phyloP scores from a whole-genome alignment of 2,329 filamentous ascomycete species.

The Knufia fluminis region DNA sequence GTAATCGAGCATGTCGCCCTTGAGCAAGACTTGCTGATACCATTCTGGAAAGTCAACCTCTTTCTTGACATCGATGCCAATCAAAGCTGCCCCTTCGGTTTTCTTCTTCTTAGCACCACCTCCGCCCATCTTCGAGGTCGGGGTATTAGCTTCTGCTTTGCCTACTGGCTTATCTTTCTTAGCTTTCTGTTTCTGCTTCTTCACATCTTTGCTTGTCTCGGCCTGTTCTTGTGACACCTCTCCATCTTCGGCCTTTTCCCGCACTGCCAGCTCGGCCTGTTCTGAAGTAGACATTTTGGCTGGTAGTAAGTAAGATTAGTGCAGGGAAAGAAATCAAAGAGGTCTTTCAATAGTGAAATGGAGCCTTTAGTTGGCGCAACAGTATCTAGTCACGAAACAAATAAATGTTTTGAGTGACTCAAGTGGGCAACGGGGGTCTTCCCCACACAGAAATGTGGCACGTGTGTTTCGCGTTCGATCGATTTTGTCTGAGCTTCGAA shows the following conservation, averaged over 20 bases:
- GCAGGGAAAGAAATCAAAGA: not conserved
- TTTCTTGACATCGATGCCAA: slow-evolving; percentile 81
- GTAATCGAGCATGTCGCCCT: slow-evolving; percentile 96
- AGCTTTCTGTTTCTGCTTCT: slow-evolving; percentile 40
- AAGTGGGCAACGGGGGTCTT: not conserved
- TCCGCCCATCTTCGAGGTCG: slow-evolving; percentile 29
- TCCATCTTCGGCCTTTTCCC: not conserved
- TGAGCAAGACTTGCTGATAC: slow-evolving; percentile 96
- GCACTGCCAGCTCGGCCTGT: slow-evolving; percentile 1
- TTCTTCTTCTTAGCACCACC: slow-evolving; percentile 37
- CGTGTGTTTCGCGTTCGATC: not conserved
- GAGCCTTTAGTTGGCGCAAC: not conserved
- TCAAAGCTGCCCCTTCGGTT: slow-evolving; percentile 56
- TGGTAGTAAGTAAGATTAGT: not conserved
- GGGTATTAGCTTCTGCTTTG: slow-evolving; percentile 38
- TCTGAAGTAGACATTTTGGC: slow-evolving; percentile 7
- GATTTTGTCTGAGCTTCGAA: too few relatives aligned
- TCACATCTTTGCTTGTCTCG: slow-evolving; percentile 34
- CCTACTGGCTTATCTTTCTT: slow-evolving; percentile 34
- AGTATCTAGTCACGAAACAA: not conserved
- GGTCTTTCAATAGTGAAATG: too few relatives aligned
- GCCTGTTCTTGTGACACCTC: slow-evolving; percentile 5
- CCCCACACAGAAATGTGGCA: not conserved
- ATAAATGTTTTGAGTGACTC: not conserved
- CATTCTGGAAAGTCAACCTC: slow-evolving; percentile 80